Evolutionary conservation across 108 stramenopile species (phyloP), one percentile per base, ranked within the genome.

Genomic region (Nitzschia sp.): DNA sequence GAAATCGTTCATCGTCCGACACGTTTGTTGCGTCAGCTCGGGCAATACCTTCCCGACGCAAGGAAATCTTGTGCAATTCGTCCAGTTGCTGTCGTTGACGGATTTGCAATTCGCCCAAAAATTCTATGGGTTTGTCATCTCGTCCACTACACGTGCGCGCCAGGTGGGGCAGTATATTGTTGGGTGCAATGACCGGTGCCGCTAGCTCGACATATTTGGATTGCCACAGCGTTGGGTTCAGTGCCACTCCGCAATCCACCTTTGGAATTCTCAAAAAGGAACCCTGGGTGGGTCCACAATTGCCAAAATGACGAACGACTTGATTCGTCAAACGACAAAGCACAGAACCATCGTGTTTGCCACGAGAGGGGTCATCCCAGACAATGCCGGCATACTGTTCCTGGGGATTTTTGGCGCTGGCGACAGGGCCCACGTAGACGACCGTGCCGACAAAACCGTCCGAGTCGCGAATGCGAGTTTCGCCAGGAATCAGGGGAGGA

Each of bases 271-370:
- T 58, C 54, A 96, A 54, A 61, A 96, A 96, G 3, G 82, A 85
- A 6, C 87, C 95, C 46, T 82, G 83, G 9, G 83, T 90, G 0
- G 84, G 68, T 36, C 71, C 63, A 30, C 79, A 74, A 49, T 85
- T 85, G 62, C 69, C 70, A 72, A 96, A 96, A 64, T 92, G 91
- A 3, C 90, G 79, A 15, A 92, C 87, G 2, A 96, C 46, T 53
- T 70, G 61, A 65, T 90, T 89, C 29, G 87, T 91, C n/a, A 19
- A 23, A 35, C 88, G 78, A 70, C 83, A 88, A 38, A 94, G 83
- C 34, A 93, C 92, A 26, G 73, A 76, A 25, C 95, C 95, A 75
- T 96, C 92, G 70, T 96, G 95, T 68, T 93, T 96, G 30, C 95
- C 95, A 17, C 95, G 69, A 4, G 84, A 82, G 29, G 51, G 46